Conservation (phyloP, 2,329 filamentous ascomycete species). For the Sporothrix curviconia region DNA sequence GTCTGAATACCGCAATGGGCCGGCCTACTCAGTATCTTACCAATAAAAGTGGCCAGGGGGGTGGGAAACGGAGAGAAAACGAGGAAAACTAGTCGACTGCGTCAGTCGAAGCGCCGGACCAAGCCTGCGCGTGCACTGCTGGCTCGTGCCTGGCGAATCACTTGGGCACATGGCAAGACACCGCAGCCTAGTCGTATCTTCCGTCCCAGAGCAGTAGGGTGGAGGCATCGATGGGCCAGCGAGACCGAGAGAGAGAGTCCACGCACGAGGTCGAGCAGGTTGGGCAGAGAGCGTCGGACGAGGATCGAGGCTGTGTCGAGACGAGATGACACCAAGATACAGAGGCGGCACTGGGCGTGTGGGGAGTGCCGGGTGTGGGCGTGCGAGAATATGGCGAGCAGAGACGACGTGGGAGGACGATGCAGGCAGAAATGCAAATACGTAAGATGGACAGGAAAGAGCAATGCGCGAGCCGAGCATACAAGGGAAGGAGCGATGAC, state of each 20-base stretch:
- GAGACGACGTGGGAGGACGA: not conserved
- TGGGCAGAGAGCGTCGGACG: not conserved
- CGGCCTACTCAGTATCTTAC: too few relatives aligned
- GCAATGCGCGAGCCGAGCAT: not conserved
- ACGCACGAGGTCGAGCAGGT: not conserved
- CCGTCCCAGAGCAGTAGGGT: not conserved
- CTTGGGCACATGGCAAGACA: constrained; percentile 11
- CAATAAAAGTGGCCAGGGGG: not conserved
- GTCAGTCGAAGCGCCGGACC: not conserved
- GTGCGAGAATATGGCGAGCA: not conserved
- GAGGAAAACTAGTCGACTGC: not conserved
- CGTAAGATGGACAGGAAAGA: not conserved
- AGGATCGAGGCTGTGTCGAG: too few relatives aligned
- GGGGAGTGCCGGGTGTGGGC: too few relatives aligned
- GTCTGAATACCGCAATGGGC: too few relatives aligned
- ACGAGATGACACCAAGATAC: not conserved
- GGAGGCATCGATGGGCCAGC: not conserved
- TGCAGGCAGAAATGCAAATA: not conserved
- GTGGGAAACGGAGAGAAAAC: not conserved
- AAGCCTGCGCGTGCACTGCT: not conserved
- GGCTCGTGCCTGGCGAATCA: constrained; percentile 15
- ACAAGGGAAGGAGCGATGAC: too few relatives aligned
- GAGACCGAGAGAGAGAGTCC: not conserved
- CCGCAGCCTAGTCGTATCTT: not conserved
- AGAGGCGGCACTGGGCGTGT: not conserved